These are phyloP conservation scores for Alisma plantagoaquatica DNA, from an alignment of 106 monocot genomes.

Conservation along the genomic window DNA sequence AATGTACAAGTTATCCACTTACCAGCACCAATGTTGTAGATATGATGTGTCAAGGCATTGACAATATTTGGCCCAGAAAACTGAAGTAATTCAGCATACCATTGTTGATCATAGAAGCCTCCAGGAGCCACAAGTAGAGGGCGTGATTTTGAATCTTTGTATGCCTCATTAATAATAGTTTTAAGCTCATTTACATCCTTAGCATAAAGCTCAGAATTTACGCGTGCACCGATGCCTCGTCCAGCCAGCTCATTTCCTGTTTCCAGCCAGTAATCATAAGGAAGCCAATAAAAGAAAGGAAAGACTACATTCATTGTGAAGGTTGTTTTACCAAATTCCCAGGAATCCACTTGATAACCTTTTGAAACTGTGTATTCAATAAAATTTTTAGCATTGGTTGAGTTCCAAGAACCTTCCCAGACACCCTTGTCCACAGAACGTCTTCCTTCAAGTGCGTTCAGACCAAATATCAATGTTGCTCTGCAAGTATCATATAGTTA, in stretches of 20 bases:
- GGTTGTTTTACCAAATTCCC: conserved; percentile 82
- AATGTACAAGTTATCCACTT: too few species aligned
- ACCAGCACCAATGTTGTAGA: conserved; percentile 95
- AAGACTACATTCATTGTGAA: background rate
- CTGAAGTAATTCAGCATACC: conserved; percentile 79
- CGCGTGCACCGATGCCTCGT: conserved; percentile 57
- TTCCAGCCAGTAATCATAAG: too few species aligned
- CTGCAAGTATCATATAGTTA: conserved; percentile 10
- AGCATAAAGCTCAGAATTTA: conserved; percentile 50
- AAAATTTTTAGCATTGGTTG: conserved; percentile 62
- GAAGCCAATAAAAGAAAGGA: background rate
- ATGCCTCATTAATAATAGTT: conserved; percentile 42
- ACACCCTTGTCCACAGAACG: background rate
- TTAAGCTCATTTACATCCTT: conserved; percentile 58
- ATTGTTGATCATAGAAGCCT: conserved; percentile 72
- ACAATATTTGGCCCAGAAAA: conserved; percentile 60
- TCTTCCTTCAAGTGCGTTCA: conserved; percentile 14
- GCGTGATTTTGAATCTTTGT: conserved; percentile 19
- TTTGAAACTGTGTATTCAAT: conserved; percentile 77
- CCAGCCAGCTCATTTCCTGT: conserved; percentile 95
- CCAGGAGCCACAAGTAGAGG: conserved; percentile 84
- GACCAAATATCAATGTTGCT: conserved; percentile 9
- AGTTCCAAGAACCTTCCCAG: conserved; percentile 12
- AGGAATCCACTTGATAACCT: conserved; percentile 79
- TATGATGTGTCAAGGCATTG: conserved; percentile 71